Evolutionary conservation across 331 rosid genomes (phyloP).

Genomic region (Arachis monticola): DNA sequence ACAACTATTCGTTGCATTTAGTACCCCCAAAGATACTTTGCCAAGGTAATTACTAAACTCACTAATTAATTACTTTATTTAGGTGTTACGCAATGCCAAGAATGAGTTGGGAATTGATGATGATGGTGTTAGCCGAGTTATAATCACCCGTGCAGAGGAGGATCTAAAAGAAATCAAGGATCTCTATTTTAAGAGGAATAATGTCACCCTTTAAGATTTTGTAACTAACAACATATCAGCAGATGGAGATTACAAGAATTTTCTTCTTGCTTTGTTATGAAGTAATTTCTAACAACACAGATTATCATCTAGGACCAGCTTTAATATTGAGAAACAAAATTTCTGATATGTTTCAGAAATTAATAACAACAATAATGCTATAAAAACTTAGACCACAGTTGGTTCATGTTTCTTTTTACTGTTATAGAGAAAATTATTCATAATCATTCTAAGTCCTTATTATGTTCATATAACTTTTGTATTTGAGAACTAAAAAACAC

Average conservation of each 20-base stretch:
- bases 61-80: neutral
- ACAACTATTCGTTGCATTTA: conserved; percentile 49
- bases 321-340: conserved; percentile 8
- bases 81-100: conserved; percentile 48
- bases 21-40: conserved; percentile 47
- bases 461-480: too few species aligned
- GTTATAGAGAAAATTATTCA: too few species aligned
- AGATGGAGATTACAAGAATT: conserved; percentile 50
- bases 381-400: neutral
- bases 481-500: too few species aligned
- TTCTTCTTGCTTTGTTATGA: conserved; percentile 53
- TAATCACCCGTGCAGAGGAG: conserved; percentile 56
- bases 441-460: too few species aligned
- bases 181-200: conserved; percentile 46
- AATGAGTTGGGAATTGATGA: conserved; percentile 42
- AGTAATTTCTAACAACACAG: conserved; percentile 25
- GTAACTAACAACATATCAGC: conserved; percentile 46
- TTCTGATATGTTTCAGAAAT: neutral
- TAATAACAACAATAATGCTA: too few species aligned
- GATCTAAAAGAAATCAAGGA: conserved; percentile 55
- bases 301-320: neutral
- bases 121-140: conserved; percentile 53
- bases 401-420: neutral
- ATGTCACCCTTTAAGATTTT: conserved; percentile 36
- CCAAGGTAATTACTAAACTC: conserved; percentile 45